These are phyloP conservation scores for Carallia pectinifolia DNA, from an alignment of 345 rosid species.

Conservation along the genomic window DNA sequence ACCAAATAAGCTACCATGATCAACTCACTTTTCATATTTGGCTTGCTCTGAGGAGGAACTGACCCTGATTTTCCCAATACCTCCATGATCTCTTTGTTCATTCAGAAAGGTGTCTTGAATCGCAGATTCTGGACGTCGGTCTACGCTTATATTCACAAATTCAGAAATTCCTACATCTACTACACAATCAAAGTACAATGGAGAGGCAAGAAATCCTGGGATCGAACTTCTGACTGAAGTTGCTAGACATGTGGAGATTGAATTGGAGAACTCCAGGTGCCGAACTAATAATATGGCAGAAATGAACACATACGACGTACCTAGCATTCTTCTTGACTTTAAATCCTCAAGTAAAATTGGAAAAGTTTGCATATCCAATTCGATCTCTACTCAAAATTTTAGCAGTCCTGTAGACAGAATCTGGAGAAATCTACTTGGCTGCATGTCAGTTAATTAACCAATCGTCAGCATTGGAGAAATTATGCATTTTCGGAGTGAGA, in stretches of 20 bases:
- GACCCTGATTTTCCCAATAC: conserved; percentile 21
- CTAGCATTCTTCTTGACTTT: conserved; percentile 33
- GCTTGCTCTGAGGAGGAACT: neutral
- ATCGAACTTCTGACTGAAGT: conserved; percentile 18
- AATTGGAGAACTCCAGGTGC: conserved; percentile 6
- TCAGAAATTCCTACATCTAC: conserved; percentile 43
- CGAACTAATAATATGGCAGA: conserved; percentile 38
- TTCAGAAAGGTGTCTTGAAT: conserved; percentile 31
- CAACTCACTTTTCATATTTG: neutral
- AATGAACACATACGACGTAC: conserved; percentile 51
- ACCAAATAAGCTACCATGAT: no score
- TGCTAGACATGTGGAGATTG: conserved; percentile 36
- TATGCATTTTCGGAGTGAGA: conserved; percentile 12
- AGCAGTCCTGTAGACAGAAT: conserved; percentile 41
- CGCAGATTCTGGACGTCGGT: neutral
- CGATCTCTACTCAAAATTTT: conserved; percentile 18
- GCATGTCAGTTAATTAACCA: conserved; percentile 8
- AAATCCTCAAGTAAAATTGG: conserved; percentile 48
- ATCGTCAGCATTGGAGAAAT: fast-evolving
- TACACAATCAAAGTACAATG: conserved; percentile 43
- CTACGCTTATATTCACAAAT: conserved; percentile 32
- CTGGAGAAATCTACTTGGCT: conserved; percentile 37
- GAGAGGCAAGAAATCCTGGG: conserved; percentile 6
- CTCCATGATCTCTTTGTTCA: conserved; percentile 51
- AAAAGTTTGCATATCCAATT: no score